Conservation (phyloP, 345 rosid genomes). For the Syzygium oleosum region DNA sequence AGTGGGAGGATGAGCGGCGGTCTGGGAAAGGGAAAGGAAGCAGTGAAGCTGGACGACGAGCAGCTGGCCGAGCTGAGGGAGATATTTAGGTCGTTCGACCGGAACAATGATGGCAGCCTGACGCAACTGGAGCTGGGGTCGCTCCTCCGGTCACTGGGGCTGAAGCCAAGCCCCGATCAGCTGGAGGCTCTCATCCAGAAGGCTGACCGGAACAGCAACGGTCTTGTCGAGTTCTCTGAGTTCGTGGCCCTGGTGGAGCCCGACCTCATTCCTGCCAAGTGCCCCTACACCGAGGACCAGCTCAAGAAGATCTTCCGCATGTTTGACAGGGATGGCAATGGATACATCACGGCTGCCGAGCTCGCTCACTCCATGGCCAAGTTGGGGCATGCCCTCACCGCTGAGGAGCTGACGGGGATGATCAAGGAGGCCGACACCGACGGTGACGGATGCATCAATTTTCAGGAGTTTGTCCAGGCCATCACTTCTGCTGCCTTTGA, state of each 20-base stretch:
- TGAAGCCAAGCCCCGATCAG: conserved; percentile 67
- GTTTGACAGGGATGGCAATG: conserved; percentile 71
- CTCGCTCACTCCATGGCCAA: conserved; percentile 85
- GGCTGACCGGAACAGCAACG: conserved; percentile 67
- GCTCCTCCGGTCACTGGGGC: conserved; percentile 61
- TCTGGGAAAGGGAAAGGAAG: neutral
- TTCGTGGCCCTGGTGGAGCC: conserved; percentile 72
- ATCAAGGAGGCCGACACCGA: conserved; percentile 82
- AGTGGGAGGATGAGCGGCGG: neutral
- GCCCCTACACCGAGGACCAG: conserved; percentile 70
- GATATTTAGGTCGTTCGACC: conserved; percentile 71
- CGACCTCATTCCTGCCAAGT: conserved; percentile 46
- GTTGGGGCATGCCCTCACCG: conserved; percentile 66
- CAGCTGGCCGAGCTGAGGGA: conserved; percentile 69
- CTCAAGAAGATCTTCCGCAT: conserved; percentile 48
- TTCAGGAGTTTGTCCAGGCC: conserved; percentile 69
- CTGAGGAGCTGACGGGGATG: conserved; percentile 80
- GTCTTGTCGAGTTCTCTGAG: conserved; percentile 74
- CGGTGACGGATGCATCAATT: conserved; percentile 78
- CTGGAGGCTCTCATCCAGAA: conserved; percentile 56
- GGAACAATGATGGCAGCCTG: conserved; percentile 79
- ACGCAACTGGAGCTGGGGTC: conserved; percentile 85
- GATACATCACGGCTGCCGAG: conserved; percentile 69
- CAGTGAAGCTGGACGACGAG: conserved; percentile 53
- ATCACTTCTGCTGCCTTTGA: conserved; percentile 83